A percentile compares a stretch with the other conserved stretches of the same genome.
phyloP scores from a whole-genome alignment of 164 flowering plant genomes.

The Saururus chinensis region DNA sequence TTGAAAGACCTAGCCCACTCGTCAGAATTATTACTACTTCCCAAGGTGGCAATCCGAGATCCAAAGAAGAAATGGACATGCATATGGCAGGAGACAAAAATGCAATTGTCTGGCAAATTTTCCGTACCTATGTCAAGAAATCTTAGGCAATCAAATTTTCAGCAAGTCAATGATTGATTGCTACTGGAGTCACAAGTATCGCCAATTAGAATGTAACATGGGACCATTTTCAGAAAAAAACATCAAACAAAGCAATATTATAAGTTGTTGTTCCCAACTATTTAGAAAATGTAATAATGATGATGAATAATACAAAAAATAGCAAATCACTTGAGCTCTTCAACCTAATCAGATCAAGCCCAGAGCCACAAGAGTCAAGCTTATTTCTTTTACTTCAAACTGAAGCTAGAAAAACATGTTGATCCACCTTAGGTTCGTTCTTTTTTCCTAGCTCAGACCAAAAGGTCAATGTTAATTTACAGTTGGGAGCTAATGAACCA shows the following conservation, averaged over 20 bases:
- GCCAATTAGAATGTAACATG: no score
- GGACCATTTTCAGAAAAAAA: background rate
- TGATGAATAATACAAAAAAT: background rate
- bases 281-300: no score
- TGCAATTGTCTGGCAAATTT: conserved; percentile 85
- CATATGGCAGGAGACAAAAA: conserved; percentile 88
- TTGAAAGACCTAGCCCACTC: conserved; percentile 84
- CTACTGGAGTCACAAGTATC: no score
- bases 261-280: background rate
- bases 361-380: background rate
- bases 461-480: no score
- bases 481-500: no score
- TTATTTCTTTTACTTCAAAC: background rate
- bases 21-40: conserved; percentile 76
- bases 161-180: background rate
- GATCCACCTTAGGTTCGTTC: no score
- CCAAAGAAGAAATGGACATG: conserved; percentile 78
- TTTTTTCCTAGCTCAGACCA: no score
- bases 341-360: background rate
- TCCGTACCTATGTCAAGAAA: conserved; percentile 53
- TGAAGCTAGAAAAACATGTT: no score
- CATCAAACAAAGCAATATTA: background rate
- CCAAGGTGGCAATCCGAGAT: conserved; percentile 87
- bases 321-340: background rate
- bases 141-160: background rate